A percentile compares a stretch with the other conserved stretches of the same genome.
Evolutionary conservation across 1,284 basidiomycete genomes (phyloP).

Genomic region (Thecaphora thlaspeos): DNA sequence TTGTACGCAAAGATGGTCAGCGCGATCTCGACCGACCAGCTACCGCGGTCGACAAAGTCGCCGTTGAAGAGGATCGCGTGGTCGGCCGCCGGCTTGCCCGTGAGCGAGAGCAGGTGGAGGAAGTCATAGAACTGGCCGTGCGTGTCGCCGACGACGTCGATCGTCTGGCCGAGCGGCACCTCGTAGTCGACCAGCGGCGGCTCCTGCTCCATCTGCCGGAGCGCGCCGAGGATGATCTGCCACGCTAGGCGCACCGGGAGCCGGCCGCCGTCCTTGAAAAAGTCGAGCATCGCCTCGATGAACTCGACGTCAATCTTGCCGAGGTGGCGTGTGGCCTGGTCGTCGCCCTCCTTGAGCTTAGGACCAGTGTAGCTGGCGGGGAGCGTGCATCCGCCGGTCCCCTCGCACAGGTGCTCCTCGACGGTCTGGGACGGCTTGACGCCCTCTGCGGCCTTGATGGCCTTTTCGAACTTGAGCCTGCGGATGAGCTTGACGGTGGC

Average conservation of each 20-base stretch:
- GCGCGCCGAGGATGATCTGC: slow-evolving; percentile 89
- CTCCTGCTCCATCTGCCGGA: slow-evolving; percentile 73
- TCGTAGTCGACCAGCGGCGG: slow-evolving; percentile 77
- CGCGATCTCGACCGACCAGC: slow-evolving; percentile 95
- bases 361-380: slow-evolving; percentile 46
- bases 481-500: slow-evolving; percentile 86
- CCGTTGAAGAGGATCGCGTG: slow-evolving; percentile 57
- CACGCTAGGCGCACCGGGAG: slow-evolving; percentile 77
- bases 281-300: slow-evolving; percentile 79
- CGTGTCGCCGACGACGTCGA: slow-evolving; percentile 50
- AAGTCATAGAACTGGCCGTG: slow-evolving; percentile 78
- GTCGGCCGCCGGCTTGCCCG: slow-evolving; percentile 62
- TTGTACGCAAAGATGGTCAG: slow-evolving; percentile 92
- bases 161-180: slow-evolving; percentile 71
- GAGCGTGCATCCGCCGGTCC: slow-evolving; percentile 33
- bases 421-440: slow-evolving; percentile 40
- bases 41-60: slow-evolving; percentile 80
- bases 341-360: slow-evolving; percentile 27
- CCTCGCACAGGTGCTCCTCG: slow-evolving; percentile 43
- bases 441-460: slow-evolving; percentile 48
- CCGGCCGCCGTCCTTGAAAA: slow-evolving; percentile 87
- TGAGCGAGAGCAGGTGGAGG: slow-evolving; percentile 80
- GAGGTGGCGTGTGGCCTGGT: slow-evolving; percentile 64
- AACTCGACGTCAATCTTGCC: slow-evolving; percentile 66
- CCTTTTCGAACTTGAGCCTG: slow-evolving; percentile 50